Conservation (phyloP, 352 stramenopile species). For the Globisporangium spiculum region DNA sequence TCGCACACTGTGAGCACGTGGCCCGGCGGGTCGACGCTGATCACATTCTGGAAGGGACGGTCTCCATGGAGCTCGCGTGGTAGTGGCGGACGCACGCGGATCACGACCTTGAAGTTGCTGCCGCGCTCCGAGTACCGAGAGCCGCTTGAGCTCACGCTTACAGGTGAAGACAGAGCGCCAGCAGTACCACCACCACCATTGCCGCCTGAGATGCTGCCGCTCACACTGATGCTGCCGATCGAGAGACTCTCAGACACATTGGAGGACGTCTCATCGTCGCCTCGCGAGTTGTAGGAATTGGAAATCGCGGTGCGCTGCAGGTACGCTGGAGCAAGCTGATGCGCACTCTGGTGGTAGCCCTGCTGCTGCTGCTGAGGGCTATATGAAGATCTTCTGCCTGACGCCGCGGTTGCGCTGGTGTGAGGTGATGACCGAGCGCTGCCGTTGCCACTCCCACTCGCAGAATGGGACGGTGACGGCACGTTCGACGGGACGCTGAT, state of each 20-base stretch:
- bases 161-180: constrained; percentile 33
- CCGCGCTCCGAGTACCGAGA: constrained; percentile 47
- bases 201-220: constrained; percentile 4
- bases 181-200: background rate
- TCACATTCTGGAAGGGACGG: constrained; percentile 89
- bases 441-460: constrained; percentile 20
- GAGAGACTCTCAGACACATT: constrained; percentile 55
- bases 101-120: constrained; percentile 92
- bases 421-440: constrained; percentile 39
- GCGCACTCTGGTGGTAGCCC: constrained; percentile 12
- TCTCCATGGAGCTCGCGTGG: constrained; percentile 87
- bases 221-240: constrained; percentile 18
- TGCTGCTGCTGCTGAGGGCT: constrained; percentile 19
- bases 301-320: constrained; percentile 68
- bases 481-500: constrained; percentile 39
- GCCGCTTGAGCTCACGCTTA: constrained; percentile 25
- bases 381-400: constrained; percentile 26
- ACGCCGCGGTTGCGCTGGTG: constrained; percentile 13
- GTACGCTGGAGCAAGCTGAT: constrained; percentile 22
- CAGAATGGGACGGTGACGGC: constrained; percentile 32
- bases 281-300: constrained; percentile 54
- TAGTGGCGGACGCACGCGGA: constrained; percentile 87
- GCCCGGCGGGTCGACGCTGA: constrained; percentile 82
- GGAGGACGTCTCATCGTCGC: constrained; percentile 61
- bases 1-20: constrained; percentile 89